Evolutionary conservation across 2,329 filamentous ascomycete genomes (phyloP), one percentile per base, ranked within the genome.

Genomic region (Penicillium sp.): DNA sequence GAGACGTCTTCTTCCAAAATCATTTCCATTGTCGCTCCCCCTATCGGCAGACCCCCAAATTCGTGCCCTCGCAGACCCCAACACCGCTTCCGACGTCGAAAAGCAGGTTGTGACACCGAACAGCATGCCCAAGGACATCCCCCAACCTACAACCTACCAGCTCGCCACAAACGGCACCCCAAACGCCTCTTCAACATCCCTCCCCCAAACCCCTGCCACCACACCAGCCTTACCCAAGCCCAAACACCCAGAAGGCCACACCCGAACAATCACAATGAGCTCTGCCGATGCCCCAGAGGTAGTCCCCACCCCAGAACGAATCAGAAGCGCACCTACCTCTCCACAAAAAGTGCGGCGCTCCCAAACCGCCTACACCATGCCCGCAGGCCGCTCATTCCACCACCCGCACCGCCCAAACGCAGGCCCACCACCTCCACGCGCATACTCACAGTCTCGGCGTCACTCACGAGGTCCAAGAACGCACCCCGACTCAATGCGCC

Each of bases 11-110:
- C 61, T 74, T 7, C 71, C 70, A 14, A 74, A 67, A 27, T 45
- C 62, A 2, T 65, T 70, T 16, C 59, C 63, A 1, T 18, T 64
- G 2, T 71, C 66, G 1, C 47, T 67, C 6, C 67, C 70, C 38
- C 51, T 74, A 19, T 73, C 70, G 29, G 63, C 64, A 2, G 72
- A 74, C 47, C 72, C 72, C 35, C 68, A 74, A 36, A 74, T 74
- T 32, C 66, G 65, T 0, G 71, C 70, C 14, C 65, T 74, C 3
- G 62, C 65, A 6, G 65, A 70, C 27, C 62, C 67, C 11, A 65
- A 60, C 29, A 38, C 58, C 9, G 60, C 59, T 16, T 61, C 60
- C 4, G 68, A 70, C 47, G 44, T 69, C 26, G 68, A 68, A 44
- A 67, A 69, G 53, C 66, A 69, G 36, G 58, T 61, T 6, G 56